These are phyloP conservation scores for Zygoascus bituminiphila DNA, from an alignment of 805 yeast genomes.

Conservation along the genomic window DNA sequence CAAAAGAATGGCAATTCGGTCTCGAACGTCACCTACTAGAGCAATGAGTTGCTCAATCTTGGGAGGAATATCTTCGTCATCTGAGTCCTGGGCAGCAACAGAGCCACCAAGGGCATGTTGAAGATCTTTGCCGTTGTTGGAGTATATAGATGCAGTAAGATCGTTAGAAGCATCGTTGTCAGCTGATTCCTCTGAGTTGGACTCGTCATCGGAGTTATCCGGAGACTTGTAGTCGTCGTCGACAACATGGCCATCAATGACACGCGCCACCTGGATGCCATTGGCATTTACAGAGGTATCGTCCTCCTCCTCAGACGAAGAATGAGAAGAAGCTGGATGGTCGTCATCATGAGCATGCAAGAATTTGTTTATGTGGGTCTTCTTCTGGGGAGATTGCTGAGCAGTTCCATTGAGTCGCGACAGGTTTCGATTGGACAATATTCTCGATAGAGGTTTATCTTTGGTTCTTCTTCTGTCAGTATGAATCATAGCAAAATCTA, in stretches of 20 bases:
- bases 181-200: constrained; percentile 20
- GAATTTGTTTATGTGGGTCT: not conserved
- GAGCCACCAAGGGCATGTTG: constrained; percentile 69
- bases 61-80: constrained; percentile 71
- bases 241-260: constrained; percentile 94
- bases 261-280: constrained; percentile 83
- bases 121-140: constrained; percentile 16
- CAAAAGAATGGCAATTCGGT: constrained; percentile 83
- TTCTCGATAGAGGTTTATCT: constrained; percentile 39
- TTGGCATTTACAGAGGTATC: constrained; percentile 11
- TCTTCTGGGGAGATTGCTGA: not conserved
- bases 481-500: constrained; percentile 97
- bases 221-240: constrained; percentile 61
- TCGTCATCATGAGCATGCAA: not conserved
- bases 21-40: constrained; percentile 90
- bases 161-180: constrained; percentile 6
- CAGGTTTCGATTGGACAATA: constrained; percentile 5
- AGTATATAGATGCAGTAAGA: constrained; percentile 6
- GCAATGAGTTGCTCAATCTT: constrained; percentile 81
- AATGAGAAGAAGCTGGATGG: not conserved
- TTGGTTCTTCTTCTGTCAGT: constrained; percentile 91
- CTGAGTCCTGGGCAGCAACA: constrained; percentile 64
- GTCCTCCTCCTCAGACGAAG: constrained; percentile 19
- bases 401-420: not conserved
- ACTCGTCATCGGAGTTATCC: constrained; percentile 27